Conservation (phyloP, 805 yeast species). For the Wickerhamia fluorescens region DNA sequence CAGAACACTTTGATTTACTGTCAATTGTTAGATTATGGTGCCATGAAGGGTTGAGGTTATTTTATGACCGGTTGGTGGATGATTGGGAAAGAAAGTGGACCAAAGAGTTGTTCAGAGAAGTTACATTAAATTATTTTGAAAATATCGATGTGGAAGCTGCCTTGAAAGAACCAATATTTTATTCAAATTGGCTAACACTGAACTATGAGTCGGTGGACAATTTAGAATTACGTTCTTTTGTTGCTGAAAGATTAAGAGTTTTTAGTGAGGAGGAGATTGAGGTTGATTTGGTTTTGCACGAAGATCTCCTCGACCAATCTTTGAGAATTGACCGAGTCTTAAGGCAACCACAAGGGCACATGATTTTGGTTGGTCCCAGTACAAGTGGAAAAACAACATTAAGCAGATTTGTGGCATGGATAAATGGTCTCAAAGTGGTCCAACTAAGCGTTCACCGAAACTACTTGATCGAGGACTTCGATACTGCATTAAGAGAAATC, state of each 20-base stretch:
- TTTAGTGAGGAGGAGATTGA: constrained; percentile 78
- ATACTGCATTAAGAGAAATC: constrained; percentile 48
- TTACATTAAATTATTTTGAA: constrained; percentile 39
- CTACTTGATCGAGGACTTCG: constrained; percentile 61
- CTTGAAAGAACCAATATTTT: constrained; percentile 50
- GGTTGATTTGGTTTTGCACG: constrained; percentile 53
- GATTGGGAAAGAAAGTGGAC: constrained; percentile 46
- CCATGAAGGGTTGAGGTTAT: constrained; percentile 74
- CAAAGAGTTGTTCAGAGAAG: constrained; percentile 20
- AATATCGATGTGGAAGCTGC: constrained; percentile 28
- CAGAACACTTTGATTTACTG: constrained; percentile 26
- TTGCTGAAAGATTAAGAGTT: constrained; percentile 54
- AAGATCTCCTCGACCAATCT: constrained; percentile 66
- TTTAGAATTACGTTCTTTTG: constrained; percentile 43
- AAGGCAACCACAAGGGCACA: constrained; percentile 82
- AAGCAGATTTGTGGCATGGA: constrained; percentile 83
- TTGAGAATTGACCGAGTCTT: constrained; percentile 76
- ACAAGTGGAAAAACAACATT: constrained; percentile 77
- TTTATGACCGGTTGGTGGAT: constrained; percentile 61
- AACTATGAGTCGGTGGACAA: constrained; percentile 51
- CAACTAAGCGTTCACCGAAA: constrained; percentile 51
- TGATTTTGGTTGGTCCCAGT: constrained; percentile 76
- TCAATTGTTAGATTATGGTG: constrained; percentile 61
- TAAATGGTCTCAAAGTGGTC: constrained; percentile 62
- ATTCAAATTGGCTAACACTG: constrained; percentile 67